Base-by-base conservation (phyloP, 208 protist genomes). In the Leptomonas pyrrhocoris region DNA sequence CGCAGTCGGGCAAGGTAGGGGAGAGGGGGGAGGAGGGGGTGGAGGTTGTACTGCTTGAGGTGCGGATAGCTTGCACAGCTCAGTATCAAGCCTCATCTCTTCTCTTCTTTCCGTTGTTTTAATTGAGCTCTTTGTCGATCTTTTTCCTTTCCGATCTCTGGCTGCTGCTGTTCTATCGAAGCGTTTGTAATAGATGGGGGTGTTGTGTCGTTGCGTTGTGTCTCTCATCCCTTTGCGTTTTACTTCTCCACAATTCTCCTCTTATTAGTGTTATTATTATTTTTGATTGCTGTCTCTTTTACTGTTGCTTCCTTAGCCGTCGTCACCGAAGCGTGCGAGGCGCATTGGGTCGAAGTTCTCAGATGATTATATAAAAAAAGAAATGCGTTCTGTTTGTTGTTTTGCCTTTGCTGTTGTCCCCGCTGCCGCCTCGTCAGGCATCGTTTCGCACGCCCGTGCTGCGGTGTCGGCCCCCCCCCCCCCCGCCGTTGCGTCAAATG, bases 261-360 rank as follows among this genome's bases (percentile, higher is more conserved):
- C 21, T 55, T 21, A 61, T 60, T 70, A n/a, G n/a, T n/a, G n/a
- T n/a, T n/a, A n/a, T 56, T 46, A 1, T 31, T 53, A n/a, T 50
- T 55, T 40, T 53, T 46, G 1, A 23, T 72, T 45, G 43, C 57
- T 27, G 43, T 42, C 30, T 27, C 43, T 58, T 77, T 76, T 27
- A 51, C 66, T 68, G 0, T 11, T 50, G 7, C 38, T 31, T 40
- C 40, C 40, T 40, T 19, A 6, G 25, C 5, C 30, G 49, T 43
- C 53, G 15, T 19, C 6, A 0, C 31, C 34, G 27, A 42, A 42
- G 38, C 38, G 38, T 42, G 38, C 6, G 38, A 42, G 9, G 38
- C 38, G 38, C 13, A 15, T 42, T 6, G 13, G 38, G 38, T 42
- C 9, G 13, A 42, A 42, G 38, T 42, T 42, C 9, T 42, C 38